Conservation (phyloP, 2,329 filamentous ascomycete species). For the Aspergillus bombycis region DNA sequence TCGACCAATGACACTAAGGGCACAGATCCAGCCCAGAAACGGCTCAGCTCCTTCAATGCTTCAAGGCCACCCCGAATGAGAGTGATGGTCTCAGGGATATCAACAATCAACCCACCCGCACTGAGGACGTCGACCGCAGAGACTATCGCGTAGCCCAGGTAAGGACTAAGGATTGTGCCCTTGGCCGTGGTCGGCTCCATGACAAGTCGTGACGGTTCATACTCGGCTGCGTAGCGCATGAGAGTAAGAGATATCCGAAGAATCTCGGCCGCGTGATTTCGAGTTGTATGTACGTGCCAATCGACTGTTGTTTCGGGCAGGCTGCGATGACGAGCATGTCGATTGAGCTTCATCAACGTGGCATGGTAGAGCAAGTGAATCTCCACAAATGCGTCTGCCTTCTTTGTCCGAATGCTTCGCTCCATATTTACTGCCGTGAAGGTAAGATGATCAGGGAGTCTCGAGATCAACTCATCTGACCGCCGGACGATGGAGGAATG, state of each 20-base stretch:
- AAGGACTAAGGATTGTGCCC: constrained; percentile 58
- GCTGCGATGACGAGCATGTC: constrained; percentile 55
- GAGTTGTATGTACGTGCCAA: constrained; percentile 53
- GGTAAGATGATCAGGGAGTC: constrained; percentile 58
- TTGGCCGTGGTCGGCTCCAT: constrained; percentile 30
- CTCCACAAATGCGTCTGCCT: constrained; percentile 62
- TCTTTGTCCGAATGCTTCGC: constrained; percentile 55
- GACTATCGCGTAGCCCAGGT: constrained; percentile 64
- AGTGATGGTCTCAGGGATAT: constrained; percentile 57
- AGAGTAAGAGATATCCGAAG: constrained; percentile 47
- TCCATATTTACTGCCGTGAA: constrained; percentile 63
- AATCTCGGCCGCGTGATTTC: constrained; percentile 57
- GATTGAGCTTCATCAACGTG: constrained; percentile 66
- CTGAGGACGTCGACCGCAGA: constrained; percentile 69
- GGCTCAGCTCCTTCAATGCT: constrained; percentile 59
- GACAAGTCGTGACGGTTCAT: constrained; percentile 23
- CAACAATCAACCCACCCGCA: constrained; percentile 58
- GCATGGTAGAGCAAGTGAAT: constrained; percentile 71
- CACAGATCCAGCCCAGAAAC: constrained; percentile 63
- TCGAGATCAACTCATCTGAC: constrained; percentile 61
- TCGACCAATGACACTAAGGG: constrained; percentile 55
- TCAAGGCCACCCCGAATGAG: constrained; percentile 57
- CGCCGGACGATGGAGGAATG: constrained; percentile 56
- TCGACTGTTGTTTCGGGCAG: constrained; percentile 47
- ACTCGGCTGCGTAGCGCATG: constrained; percentile 27